Conservation (phyloP, 2,329 filamentous ascomycete genomes). For the Arthroderma sp. region DNA sequence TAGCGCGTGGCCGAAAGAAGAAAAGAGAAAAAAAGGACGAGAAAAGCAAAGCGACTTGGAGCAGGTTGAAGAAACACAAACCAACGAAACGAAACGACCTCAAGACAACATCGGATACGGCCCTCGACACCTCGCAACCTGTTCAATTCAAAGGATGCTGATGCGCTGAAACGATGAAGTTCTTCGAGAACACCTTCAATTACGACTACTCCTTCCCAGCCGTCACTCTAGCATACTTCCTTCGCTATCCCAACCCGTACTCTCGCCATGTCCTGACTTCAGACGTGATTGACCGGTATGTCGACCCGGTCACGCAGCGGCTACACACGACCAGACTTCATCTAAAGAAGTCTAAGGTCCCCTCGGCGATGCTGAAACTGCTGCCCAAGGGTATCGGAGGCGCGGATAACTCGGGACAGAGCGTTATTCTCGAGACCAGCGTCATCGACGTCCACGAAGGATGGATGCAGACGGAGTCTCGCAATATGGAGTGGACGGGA, state of each 20-base stretch:
- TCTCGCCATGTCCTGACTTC: conserved; percentile 53
- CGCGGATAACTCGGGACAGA: conserved; percentile 46
- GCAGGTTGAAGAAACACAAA: neutral
- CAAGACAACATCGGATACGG: neutral
- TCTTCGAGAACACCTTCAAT: conserved; percentile 44
- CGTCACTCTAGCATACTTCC: conserved; percentile 56
- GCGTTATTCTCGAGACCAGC: conserved; percentile 52
- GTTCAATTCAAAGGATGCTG: conserved; percentile 8
- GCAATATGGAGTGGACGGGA: conserved; percentile 55
- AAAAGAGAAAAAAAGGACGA: neutral
- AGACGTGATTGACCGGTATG: conserved; percentile 52
- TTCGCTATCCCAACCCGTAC: conserved; percentile 57
- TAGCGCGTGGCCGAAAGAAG: neutral
- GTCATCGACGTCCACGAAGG: conserved; percentile 51
- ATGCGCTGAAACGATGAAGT: conserved; percentile 36
- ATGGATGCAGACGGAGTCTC: conserved; percentile 54
- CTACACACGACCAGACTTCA: conserved; percentile 52
- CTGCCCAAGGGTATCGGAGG: conserved; percentile 49
- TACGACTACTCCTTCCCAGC: conserved; percentile 56
- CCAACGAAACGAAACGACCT: neutral
- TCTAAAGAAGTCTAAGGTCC: conserved; percentile 52
- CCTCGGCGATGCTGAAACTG: conserved; percentile 48
- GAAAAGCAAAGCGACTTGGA: neutral
- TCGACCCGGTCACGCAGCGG: conserved; percentile 47
- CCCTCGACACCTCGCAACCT: neutral